phyloP scores from a whole-genome alignment of 495 filamentous ascomycete genomes.

The Pseudevernia furfuracea region DNA sequence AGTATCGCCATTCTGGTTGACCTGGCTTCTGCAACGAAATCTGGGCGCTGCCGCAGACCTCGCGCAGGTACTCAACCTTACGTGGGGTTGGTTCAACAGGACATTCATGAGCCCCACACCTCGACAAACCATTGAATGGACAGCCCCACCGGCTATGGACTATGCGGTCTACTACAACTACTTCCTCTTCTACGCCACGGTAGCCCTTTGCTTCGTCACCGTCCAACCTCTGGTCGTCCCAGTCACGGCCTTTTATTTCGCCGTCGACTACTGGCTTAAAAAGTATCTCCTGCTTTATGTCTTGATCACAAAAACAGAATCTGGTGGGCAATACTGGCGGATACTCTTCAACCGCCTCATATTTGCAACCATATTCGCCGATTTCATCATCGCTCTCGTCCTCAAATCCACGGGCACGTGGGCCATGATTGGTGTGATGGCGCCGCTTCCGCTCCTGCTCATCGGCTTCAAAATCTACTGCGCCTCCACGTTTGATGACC shows the following conservation, averaged over 20 bases:
- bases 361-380: slow-evolving; percentile 72
- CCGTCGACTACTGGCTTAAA: slow-evolving; percentile 79
- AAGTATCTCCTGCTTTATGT: slow-evolving; percentile 94
- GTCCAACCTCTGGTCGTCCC: slow-evolving; percentile 88
- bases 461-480: slow-evolving; percentile 84
- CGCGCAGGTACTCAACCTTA: slow-evolving; percentile 69
- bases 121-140: slow-evolving; percentile 85
- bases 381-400: slow-evolving; percentile 68
- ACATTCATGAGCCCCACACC: slow-evolving; percentile 84
- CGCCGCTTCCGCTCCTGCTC: slow-evolving; percentile 75
- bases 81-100: slow-evolving; percentile 72
- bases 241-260: slow-evolving; percentile 84
- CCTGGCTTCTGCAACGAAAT: slow-evolving; percentile 86
- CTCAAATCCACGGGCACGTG: slow-evolving; percentile 51
- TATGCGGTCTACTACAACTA: slow-evolving; percentile 95
- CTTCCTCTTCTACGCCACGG: slow-evolving; percentile 89
- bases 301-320: slow-evolving; percentile 93
- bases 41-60: slow-evolving; percentile 86
- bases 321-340: slow-evolving; percentile 89
- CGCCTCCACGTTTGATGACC: slow-evolving; percentile 62
- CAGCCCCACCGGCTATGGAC: slow-evolving; percentile 86
- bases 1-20: slow-evolving; percentile 87
- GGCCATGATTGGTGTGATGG: slow-evolving; percentile 56
- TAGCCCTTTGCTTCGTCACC: slow-evolving; percentile 76
- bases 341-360: slow-evolving; percentile 84